phyloP scores from a whole-genome alignment of 2,329 filamentous ascomycete genomes.

The Sporothrix dimorphospora region DNA sequence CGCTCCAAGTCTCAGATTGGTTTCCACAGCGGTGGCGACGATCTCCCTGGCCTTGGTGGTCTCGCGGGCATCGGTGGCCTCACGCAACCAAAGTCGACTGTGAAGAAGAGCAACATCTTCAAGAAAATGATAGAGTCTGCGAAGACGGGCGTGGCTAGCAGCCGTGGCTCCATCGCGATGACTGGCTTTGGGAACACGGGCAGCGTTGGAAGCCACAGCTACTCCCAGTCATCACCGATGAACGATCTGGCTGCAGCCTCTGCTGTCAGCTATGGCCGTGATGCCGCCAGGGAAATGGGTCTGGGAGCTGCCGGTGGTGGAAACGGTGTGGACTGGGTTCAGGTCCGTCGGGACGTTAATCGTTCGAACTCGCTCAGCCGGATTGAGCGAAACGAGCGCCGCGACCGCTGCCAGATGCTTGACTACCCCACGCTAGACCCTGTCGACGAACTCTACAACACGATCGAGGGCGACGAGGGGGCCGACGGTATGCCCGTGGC shows the following conservation, averaged over 20 bases:
- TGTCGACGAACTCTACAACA: constrained; percentile 83
- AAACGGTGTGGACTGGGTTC: constrained; percentile 83
- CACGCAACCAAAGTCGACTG: constrained; percentile 67
- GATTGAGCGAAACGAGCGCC: constrained; percentile 82
- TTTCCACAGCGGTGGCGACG: constrained; percentile 55
- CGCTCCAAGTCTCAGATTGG: constrained; percentile 68
- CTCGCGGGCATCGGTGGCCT: constrained; percentile 77
- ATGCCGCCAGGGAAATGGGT: constrained; percentile 71
- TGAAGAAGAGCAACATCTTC: constrained; percentile 85
- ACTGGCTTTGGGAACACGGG: constrained; percentile 49
- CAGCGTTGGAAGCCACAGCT: constrained; percentile 3
- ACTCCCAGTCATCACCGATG: constrained; percentile 45
- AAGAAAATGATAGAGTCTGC: constrained; percentile 93
- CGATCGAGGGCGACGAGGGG: constrained; percentile 86
- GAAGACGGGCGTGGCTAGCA: constrained; percentile 90
- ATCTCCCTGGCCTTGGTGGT: constrained; percentile 47
- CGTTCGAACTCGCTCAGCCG: constrained; percentile 90
- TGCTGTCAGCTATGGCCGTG: constrained; percentile 43
- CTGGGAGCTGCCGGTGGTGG: constrained; percentile 47
- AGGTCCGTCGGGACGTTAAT: constrained; percentile 93
- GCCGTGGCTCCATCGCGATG: constrained; percentile 79
- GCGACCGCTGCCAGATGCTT: constrained; percentile 91
- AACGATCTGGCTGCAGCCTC: constrained; percentile 39
- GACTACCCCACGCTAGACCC: constrained; percentile 87
- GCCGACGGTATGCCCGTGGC: constrained; percentile 81